Evolutionary conservation across 2,329 filamentous ascomycete genomes (phyloP).

Genomic region (Microsporum ferrugineum): DNA sequence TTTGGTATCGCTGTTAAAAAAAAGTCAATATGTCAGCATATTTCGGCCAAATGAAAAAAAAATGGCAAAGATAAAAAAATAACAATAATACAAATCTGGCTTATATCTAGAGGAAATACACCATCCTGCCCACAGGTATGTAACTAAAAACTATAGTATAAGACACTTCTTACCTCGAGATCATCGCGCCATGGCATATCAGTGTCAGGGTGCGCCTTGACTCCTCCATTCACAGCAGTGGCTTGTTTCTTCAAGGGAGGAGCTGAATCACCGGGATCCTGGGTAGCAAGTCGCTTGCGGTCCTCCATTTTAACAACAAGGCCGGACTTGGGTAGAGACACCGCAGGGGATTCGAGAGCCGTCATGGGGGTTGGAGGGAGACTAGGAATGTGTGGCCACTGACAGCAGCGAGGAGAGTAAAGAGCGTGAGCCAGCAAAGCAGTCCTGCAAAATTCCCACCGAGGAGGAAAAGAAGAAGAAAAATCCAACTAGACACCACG

Average conservation of each 20-base stretch:
- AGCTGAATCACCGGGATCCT: constrained; percentile 68
- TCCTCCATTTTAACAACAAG: constrained; percentile 94
- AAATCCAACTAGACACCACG: neutral
- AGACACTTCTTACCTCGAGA: constrained; percentile 50
- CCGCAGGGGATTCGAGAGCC: constrained; percentile 63
- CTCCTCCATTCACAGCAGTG: constrained; percentile 55
- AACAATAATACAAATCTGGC: constrained; percentile 10
- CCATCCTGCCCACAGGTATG: neutral
- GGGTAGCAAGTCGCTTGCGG: constrained; percentile 85
- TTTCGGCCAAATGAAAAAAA: neutral
- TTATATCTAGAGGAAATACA: constrained; percentile 28
- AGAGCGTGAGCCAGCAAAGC: constrained; percentile 22
- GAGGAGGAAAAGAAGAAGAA: constrained; percentile 1
- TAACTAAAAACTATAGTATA: neutral
- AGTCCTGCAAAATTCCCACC: neutral
- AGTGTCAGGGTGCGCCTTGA: constrained; percentile 52
- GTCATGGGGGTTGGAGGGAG: constrained; percentile 56
- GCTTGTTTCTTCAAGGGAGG: constrained; percentile 88
- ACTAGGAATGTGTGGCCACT: constrained; percentile 6
- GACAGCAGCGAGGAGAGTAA: neutral
- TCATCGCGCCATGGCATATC: constrained; percentile 62
- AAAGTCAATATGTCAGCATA: constrained; percentile 19
- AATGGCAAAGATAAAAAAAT: no score
- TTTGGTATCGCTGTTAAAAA: constrained; percentile 63
- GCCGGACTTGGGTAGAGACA: constrained; percentile 65